phyloP scores from a whole-genome alignment of 192 early-diverging fungal species.

The Anaeromyces robustus region DNA sequence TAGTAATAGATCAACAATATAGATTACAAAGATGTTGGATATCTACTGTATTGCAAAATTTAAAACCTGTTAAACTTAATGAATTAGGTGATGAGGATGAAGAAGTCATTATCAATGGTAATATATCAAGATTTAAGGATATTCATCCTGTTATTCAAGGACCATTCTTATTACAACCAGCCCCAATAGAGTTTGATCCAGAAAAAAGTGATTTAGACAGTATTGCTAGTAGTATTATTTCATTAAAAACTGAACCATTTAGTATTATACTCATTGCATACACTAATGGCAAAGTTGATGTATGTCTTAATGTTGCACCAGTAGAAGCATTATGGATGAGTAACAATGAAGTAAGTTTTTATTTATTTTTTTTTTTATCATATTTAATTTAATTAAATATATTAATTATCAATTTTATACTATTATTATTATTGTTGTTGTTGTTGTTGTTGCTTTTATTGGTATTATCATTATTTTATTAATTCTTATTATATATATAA shows the following conservation, averaged over 20 bases:
- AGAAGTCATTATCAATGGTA: background rate
- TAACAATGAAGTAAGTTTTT: background rate
- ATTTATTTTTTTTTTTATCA: background rate
- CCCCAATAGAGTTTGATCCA: slow-evolving; percentile 12
- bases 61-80: background rate
- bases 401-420: too few species aligned
- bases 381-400: background rate
- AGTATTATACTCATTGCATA: slow-evolving; percentile 38
- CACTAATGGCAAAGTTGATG: slow-evolving; percentile 40
- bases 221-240: slow-evolving; percentile 23
- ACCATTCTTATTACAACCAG: slow-evolving; percentile 27
- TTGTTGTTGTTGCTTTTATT: too few species aligned
- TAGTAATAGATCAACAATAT: background rate
- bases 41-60: background rate
- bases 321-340: background rate
- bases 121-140: background rate
- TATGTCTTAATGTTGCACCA: slow-evolving; percentile 38
- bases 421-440: too few species aligned
- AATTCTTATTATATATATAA: background rate
- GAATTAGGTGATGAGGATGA: background rate
- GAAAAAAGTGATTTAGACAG: background rate
- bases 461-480: background rate
- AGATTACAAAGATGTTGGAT: background rate
- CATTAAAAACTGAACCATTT: slow-evolving; percentile 19
- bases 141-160: slow-evolving; percentile 18